phyloP scores from a whole-genome alignment of 2,329 filamentous ascomycete genomes.

The Aspergillus tubingensis region DNA sequence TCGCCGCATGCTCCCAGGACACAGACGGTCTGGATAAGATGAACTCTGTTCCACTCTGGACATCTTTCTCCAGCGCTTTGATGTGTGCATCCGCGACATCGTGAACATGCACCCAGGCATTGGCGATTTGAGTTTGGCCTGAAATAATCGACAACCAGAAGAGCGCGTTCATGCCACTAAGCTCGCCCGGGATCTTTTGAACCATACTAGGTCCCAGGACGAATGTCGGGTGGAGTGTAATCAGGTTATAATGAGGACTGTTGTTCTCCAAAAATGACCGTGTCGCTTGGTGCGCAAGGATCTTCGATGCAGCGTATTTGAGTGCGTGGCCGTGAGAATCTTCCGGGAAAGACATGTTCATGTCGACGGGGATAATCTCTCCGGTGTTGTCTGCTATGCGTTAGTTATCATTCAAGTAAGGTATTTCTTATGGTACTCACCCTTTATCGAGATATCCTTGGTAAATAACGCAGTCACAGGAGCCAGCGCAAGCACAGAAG shows the following conservation, averaged over 20 bases:
- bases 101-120: constrained; percentile 22
- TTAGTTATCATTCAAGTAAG: background rate
- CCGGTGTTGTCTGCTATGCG: background rate
- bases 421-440: background rate
- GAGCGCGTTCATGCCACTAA: constrained; percentile 1
- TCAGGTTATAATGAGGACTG: background rate
- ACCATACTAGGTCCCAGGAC: background rate
- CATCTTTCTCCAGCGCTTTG: constrained; percentile 7
- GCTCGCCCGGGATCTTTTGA: background rate
- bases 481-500: constrained; percentile 2
- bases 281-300: background rate
- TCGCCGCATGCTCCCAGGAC: constrained; percentile 18
- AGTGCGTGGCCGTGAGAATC: background rate
- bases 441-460: background rate
- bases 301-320: background rate
- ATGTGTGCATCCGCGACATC: constrained; percentile 28
- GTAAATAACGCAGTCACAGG: background rate
- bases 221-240: constrained; percentile 1
- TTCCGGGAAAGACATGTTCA: background rate
- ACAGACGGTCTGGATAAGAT: constrained; percentile 11
- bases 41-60: constrained; percentile 15
- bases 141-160: background rate
- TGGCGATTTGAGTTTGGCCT: background rate
- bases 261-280: background rate
- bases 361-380: background rate